Conservation (phyloP, 441 rosid genomes). For the Arabidopsis lyrata region DNA sequence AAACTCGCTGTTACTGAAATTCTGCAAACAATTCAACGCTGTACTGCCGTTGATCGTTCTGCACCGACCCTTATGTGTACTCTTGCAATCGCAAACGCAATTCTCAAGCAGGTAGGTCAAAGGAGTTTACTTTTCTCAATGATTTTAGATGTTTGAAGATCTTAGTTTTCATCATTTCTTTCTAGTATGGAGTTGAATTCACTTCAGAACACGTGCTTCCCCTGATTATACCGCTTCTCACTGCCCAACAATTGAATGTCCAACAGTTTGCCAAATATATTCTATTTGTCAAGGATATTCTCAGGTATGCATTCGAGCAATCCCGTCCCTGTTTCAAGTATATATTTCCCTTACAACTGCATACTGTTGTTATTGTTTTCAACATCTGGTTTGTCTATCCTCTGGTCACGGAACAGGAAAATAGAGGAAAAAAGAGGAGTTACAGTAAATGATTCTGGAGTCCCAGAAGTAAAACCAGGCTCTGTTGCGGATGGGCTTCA, state of each 20-base stretch:
- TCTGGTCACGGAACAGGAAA: constrained; percentile 54
- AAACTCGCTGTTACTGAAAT: constrained; percentile 74
- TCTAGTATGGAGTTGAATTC: constrained; percentile 90
- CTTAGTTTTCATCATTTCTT: constrained; percentile 29
- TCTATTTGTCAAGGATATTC: constrained; percentile 84
- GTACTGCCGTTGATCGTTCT: constrained; percentile 94
- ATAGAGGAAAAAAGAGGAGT: constrained; percentile 93
- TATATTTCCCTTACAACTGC: constrained; percentile 1
- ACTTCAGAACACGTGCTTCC: constrained; percentile 85
- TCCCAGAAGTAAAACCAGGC: constrained; percentile 61
- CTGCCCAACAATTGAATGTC: constrained; percentile 83
- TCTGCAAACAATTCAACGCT: constrained; percentile 87
- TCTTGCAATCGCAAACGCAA: constrained; percentile 86
- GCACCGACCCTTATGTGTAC: constrained; percentile 98
- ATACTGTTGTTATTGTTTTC: constrained; percentile 13
- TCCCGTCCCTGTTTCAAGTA: constrained; percentile 3
- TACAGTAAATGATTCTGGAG: constrained; percentile 65
- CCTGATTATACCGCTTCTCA: constrained; percentile 78
- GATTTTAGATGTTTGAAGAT: constrained; percentile 13
- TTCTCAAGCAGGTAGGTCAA: constrained; percentile 81
- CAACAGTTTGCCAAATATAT: constrained; percentile 95
- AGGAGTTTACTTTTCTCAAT: constrained; percentile 2
- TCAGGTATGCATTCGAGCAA: constrained; percentile 57
- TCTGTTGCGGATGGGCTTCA: constrained; percentile 52
- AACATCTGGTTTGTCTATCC: constrained; percentile 19